phyloP scores from a whole-genome alignment of 2,329 filamentous ascomycete species.

The Nothophaeocryptopus gaeumannii region DNA sequence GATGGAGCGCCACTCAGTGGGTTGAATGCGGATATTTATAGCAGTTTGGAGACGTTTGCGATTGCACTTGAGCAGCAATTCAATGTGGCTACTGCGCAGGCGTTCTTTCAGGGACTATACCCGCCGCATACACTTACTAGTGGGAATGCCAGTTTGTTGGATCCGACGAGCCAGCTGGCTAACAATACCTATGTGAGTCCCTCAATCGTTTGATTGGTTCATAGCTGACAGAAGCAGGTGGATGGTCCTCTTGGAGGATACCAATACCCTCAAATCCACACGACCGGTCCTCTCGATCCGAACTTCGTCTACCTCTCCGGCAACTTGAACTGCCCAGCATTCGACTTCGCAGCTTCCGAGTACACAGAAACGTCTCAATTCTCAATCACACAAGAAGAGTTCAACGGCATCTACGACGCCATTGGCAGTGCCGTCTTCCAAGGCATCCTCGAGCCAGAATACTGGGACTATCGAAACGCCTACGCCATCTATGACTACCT shows the following conservation, averaged over 20 bases:
- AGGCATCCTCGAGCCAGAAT: slow-evolving; percentile 38
- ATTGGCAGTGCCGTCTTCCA: slow-evolving; percentile 46
- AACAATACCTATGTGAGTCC: slow-evolving; percentile 42
- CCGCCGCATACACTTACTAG: slow-evolving; percentile 44
- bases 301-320: slow-evolving; percentile 52
- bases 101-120: slow-evolving; percentile 62
- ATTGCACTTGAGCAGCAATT: slow-evolving; percentile 49
- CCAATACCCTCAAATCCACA: slow-evolving; percentile 54
- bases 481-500: slow-evolving; percentile 56
- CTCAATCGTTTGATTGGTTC: no score
- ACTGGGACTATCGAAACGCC: slow-evolving; percentile 52
- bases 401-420: slow-evolving; percentile 47
- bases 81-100: slow-evolving; percentile 54
- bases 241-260: slow-evolving; percentile 55
- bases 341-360: slow-evolving; percentile 33
- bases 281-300: slow-evolving; percentile 46
- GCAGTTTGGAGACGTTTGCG: slow-evolving; percentile 49
- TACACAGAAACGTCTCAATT: slow-evolving; percentile 41
- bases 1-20: slow-evolving; percentile 41
- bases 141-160: slow-evolving; percentile 22
- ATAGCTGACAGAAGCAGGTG: slow-evolving; percentile 26
- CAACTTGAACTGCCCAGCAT: slow-evolving; percentile 30
- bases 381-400: slow-evolving; percentile 32
- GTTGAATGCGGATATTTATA: slow-evolving; percentile 42
- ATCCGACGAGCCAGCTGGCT: slow-evolving; percentile 42